Evolutionary conservation across 1,139 yeast species (phyloP), one percentile per base, ranked within the genome.

Genomic region (Lodderomyces orthopsilosis): DNA sequence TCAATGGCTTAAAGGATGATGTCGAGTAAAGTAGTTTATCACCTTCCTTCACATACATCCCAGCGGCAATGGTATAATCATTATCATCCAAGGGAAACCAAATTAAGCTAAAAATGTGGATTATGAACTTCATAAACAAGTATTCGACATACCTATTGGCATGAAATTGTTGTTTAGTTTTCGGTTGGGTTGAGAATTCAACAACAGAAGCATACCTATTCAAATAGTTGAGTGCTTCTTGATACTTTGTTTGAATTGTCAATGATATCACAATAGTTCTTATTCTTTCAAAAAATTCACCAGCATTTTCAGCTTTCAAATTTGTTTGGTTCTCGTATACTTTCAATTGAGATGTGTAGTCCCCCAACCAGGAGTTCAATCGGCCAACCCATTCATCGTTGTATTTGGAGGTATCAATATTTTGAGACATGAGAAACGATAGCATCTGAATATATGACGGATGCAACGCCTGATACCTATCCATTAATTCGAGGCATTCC

Each of bases 71-170:
- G 6, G 41, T 30, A 17, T 33, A 32, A 6, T 41, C 42, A 30
- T 37, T 41, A 14, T 50, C 52, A 36, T 46, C 50, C 33, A 39
- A 22, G 1, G 59, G 58, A 39, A 61, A 59, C 59, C 63, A 60
- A 22, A 57, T 42, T 32, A 49, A 43, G 30, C 48, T 52, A 45
- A 56, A 61, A 24, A 63, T 43, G 26, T 51, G 48, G n/a, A 55
- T 51, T 1, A 58, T 45, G 33, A 53, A 57, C 45, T 59, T 66
- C 44, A 57, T 56, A 35, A 61, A 59, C 23, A 57, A 52, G 43
- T 54, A 62, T 50, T 66, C 67, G 27, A 65, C 49, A 50, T 55
- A 62, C 27, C 54, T 44, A 46, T 63, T 63, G 4, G 48, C 45
- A 9, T 41, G 48, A 42, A 64, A 54, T 32, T 53, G 56, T 15